Conservation (phyloP, 257 asterid species). For the Hygrophila difformis region DNA sequence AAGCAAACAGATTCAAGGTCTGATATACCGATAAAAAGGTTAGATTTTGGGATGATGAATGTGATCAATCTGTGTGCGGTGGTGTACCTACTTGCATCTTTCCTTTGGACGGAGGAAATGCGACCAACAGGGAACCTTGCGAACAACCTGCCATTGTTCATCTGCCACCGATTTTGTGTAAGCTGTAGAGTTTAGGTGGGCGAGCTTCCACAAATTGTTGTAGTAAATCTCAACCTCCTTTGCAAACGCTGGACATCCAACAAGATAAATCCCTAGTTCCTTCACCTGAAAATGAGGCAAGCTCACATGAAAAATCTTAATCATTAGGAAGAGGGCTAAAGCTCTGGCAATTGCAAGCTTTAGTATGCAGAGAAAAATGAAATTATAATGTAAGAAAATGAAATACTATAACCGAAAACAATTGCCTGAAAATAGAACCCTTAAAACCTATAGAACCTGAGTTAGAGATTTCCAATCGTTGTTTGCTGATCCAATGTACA, state of each 20-base stretch:
- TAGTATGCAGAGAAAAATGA: no score
- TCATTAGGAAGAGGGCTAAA: no score
- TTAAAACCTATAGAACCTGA: conserved; percentile 38
- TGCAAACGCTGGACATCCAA: conserved; percentile 56
- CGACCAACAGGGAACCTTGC: conserved; percentile 88
- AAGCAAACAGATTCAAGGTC: background rate
- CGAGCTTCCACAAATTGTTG: conserved; percentile 70
- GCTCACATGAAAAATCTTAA: background rate
- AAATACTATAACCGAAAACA: no score
- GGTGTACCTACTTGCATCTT: conserved; percentile 54
- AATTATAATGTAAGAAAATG: background rate
- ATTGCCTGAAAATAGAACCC: background rate
- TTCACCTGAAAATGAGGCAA: conserved; percentile 52
- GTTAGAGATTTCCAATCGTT: conserved; percentile 92
- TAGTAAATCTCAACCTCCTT: conserved; percentile 44
- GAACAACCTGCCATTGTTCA: conserved; percentile 62
- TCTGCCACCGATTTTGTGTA: conserved; percentile 45
- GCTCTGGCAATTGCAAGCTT: no score
- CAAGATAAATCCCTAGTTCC: conserved; percentile 77
- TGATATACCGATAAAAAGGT: no score
- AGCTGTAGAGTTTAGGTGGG: conserved; percentile 58
- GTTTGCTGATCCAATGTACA: conserved; percentile 84
- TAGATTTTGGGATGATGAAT: no score
- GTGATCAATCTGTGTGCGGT: no score
- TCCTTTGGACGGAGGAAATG: conserved; percentile 41